Evolutionary conservation across 2,329 filamentous ascomycete species (phyloP).

Genomic region (Aspergillus pseudonomiae): DNA sequence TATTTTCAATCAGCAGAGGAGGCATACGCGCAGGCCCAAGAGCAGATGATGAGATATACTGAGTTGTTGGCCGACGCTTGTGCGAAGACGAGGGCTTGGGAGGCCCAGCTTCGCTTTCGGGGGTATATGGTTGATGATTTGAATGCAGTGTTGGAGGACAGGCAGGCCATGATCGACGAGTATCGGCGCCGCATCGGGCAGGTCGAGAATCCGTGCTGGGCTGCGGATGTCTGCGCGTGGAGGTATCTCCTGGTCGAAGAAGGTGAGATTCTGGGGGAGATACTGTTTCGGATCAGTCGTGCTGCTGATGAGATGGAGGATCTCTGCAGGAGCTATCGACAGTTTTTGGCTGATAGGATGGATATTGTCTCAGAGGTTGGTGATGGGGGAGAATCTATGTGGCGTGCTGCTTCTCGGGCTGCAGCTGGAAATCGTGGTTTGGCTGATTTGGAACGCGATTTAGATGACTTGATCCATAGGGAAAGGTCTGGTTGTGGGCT

Average conservation of each 20-base stretch:
- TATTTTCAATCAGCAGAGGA: not conserved
- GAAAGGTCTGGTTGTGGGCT: no score
- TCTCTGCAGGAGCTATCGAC: not conserved
- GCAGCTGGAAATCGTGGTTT: not conserved
- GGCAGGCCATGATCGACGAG: not conserved
- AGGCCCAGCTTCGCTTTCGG: not conserved
- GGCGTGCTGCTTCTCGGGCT: not conserved
- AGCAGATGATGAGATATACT: not conserved
- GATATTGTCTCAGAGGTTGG: not conserved
- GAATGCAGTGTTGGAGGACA: not conserved
- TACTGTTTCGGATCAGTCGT: not conserved
- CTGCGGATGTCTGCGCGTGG: not conserved
- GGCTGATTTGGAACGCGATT: not conserved
- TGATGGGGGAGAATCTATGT: not conserved
- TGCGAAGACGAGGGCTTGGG: not conserved
- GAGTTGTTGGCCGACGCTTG: not conserved
- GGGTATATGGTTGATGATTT: not conserved
- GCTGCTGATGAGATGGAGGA: not conserved
- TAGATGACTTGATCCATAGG: no score
- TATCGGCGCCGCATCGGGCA: not conserved
- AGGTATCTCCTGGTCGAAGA: not conserved
- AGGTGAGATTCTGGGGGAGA: not conserved
- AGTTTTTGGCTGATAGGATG: not conserved
- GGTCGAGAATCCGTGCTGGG: not conserved
- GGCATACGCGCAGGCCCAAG: not conserved